Evolutionary conservation across 345 rosid species (phyloP).

Genomic region (Eucalyptus sp.): DNA sequence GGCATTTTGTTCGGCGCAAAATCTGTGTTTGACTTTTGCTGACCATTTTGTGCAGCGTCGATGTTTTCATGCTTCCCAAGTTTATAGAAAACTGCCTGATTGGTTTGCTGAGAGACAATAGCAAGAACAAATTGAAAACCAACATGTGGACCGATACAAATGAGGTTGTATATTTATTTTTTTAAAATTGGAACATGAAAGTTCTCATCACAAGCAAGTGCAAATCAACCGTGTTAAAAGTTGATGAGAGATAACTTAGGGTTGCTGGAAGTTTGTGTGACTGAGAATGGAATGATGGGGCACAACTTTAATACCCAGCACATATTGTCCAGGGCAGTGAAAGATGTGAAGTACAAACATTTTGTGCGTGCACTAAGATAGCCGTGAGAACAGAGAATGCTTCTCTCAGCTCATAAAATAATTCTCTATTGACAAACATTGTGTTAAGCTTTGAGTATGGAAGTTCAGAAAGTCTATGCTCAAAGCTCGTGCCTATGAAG

Average conservation of each 20-base stretch:
- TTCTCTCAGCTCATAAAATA: not conserved
- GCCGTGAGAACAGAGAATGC: not conserved
- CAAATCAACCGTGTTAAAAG: not conserved
- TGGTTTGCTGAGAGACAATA: not conserved
- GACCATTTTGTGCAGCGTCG: not conserved
- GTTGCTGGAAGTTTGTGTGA: not conserved
- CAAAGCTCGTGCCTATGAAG: not conserved
- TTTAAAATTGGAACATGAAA: not conserved
- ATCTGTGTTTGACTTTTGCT: not conserved
- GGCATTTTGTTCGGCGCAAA: not conserved
- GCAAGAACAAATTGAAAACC: not conserved
- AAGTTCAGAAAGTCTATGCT: not conserved
- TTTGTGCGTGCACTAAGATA: not conserved
- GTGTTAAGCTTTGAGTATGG: not conserved
- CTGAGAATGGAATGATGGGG: not conserved
- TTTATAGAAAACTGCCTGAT: not conserved
- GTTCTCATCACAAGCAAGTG: not conserved
- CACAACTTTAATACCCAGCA: not conserved
- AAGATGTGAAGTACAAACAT: not conserved
- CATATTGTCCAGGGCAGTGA: not conserved
- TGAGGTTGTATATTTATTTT: not conserved
- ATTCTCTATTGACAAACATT: not conserved
- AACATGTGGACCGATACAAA: not conserved
- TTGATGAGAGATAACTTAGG: not conserved
- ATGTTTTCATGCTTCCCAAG: not conserved